Evolutionary conservation across 495 filamentous ascomycete species (phyloP).

Genomic region (Apiosordaria backusii): DNA sequence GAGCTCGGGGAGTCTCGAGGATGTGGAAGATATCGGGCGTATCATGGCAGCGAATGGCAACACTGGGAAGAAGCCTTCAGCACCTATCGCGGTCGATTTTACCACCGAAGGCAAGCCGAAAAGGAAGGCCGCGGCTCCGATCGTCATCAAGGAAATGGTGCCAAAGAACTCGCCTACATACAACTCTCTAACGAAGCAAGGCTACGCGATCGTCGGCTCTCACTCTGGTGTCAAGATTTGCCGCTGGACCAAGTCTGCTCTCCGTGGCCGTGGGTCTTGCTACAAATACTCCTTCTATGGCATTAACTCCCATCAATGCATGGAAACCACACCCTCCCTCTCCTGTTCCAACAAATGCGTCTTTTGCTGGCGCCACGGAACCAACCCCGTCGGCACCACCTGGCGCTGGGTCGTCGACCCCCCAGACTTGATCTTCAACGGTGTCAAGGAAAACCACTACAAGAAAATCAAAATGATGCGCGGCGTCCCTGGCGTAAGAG

Average conservation of each 20-base stretch:
- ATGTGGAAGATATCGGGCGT: conserved; percentile 81
- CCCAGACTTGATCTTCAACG: conserved; percentile 81
- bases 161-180: conserved; percentile 85
- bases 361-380: conserved; percentile 98
- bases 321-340: conserved; percentile 94
- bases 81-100: conserved; percentile 78
- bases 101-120: conserved; percentile 59
- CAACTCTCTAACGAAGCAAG: conserved; percentile 85
- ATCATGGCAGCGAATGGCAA: conserved; percentile 48
- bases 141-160: conserved; percentile 81
- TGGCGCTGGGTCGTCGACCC: conserved; percentile 96
- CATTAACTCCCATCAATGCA: conserved; percentile 91
- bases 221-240: conserved; percentile 98
- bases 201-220: conserved; percentile 89
- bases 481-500: conserved; percentile 85
- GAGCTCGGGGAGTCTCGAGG: conserved; percentile 54
- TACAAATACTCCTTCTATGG: conserved; percentile 98
- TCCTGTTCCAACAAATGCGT: conserved; percentile 98
- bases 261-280: conserved; percentile 92
- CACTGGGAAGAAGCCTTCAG: conserved; percentile 20
- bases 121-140: conserved; percentile 42
- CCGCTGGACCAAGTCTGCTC: conserved; percentile 95
- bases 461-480: conserved; percentile 96
- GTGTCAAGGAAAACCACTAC: conserved; percentile 88
- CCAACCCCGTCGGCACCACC: conserved; percentile 91